Base-by-base conservation (phyloP, 768 basidiomycete species). In the Tylopilus sp. region DNA sequence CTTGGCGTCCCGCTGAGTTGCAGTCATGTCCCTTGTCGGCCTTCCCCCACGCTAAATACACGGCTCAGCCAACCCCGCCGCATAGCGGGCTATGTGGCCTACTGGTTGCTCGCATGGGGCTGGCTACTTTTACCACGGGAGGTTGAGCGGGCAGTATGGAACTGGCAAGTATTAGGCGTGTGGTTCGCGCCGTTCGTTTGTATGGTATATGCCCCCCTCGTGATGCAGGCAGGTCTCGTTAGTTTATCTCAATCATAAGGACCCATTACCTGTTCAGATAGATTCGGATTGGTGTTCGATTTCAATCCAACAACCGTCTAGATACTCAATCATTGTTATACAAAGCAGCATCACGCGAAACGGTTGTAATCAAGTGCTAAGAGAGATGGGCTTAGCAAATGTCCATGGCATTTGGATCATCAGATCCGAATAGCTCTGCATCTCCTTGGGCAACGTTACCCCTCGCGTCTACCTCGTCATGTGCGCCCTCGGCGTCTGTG, bases 181-280 rank as follows among this genome's bases (percentile, higher is more conserved):
- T 95, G 91, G 91, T 87, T 90, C 61, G 80, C 85, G 20, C 91
- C 91, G 2, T 85, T 92, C 56, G 72, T 88, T 33, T 91, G 88
- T 64, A 70, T 87, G n/a, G 79, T 92, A 17, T 92, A 90, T 57
- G 72, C 76, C 10, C 90, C 91, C 8, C 71, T 92, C 22, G 75
- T 86, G 43, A 66, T 90, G 56, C 90, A 92, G 67, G 84, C 82
- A 15, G 81, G 76, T 35, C 70, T 88, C 44, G 79, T 83, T 38
- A 77, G 77, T 58, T 61, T 81, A 36, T 56, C 54, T 38, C 44
- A 8, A 21, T 50, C 50, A 40, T 50, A 33, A 56, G 12, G 1
- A 11, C 35, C 20, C 13, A 4, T 30, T 30, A 11, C 15, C 9
- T 21, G 9, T 6, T 61, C 50, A 40, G 25, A 46, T 45, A 51